Evolutionary conservation across 192 early-diverging fungal genomes (phyloP).

Genomic region (Coemansia pectinata): DNA sequence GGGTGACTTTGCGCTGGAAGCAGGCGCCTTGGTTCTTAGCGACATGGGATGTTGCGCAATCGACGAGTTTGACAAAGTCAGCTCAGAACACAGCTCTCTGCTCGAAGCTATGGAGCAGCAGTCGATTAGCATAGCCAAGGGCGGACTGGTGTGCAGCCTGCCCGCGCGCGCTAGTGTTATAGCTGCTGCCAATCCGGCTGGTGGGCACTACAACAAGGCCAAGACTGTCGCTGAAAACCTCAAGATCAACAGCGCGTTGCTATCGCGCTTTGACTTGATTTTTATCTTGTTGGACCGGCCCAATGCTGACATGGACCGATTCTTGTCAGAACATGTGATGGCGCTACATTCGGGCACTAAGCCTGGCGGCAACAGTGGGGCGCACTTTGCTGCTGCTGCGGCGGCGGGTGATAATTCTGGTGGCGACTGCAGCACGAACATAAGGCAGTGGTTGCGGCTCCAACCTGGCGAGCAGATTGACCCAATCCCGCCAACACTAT

Average conservation of each 20-base stretch:
- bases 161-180: constrained; percentile 84
- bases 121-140: constrained; percentile 83
- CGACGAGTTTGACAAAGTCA: constrained; percentile 93
- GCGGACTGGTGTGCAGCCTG: constrained; percentile 80
- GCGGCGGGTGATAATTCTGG: background rate
- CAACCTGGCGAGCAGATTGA: constrained; percentile 60
- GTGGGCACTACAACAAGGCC: constrained; percentile 84
- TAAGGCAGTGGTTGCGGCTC: constrained; percentile 49
- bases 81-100: constrained; percentile 71
- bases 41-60: constrained; percentile 89
- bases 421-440: background rate
- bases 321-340: constrained; percentile 81
- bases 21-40: constrained; percentile 81
- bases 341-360: constrained; percentile 58
- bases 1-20: constrained; percentile 77
- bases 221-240: constrained; percentile 84
- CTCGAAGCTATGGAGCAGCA: constrained; percentile 91
- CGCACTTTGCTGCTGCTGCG: background rate
- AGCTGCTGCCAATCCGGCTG: constrained; percentile 85
- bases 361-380: background rate
- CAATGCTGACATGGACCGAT: constrained; percentile 75
- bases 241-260: constrained; percentile 69
- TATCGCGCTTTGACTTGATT: constrained; percentile 81
- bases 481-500: constrained; percentile 61
- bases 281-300: constrained; percentile 84